Evolutionary conservation across 2,329 filamentous ascomycete genomes (phyloP), one percentile per base, ranked within the genome.

Genomic region (Rhynchosporium agropyri): DNA sequence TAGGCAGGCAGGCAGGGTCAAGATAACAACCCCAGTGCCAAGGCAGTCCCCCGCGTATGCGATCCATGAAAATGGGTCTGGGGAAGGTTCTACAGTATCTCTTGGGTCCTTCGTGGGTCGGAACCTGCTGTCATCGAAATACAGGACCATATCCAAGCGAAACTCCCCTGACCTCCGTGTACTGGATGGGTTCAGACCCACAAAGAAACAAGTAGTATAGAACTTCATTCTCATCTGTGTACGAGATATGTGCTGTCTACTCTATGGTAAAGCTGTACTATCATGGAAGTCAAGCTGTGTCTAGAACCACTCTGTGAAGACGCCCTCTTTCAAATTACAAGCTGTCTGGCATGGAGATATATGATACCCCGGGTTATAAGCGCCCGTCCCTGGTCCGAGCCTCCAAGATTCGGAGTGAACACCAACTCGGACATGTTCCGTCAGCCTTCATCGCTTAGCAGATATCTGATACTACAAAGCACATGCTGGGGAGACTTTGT

Each of bases 351-450:
- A 43, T 43, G 26, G n/a, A 5, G 12, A 42, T 9, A 20, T 20
- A 6, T 12, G 20, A 28, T 40, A 10, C 33, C 3, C n/a, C 8
- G 13, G 4, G 38, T 9, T 1, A 46, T n/a, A 8, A 15, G 4
- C 15, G 15, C 43, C 3, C 43, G 5, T n/a, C 43, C 43, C 5
- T 15, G 40, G n/a, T 15, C 43, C 2, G 31, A 38, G 28, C 29
- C 33, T 33, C 20, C 8, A 26, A n/a, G 38, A 40, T 13, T 28
- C 51, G 51, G 36, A 53, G n/a, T 40, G 20, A 20, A 42, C n/a
- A 28, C 51, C 10, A 33, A 40, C 26, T 29, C 12, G 51, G 51
- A 53, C 50, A 38, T 33, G 50, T n/a, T 54, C 36, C n/a, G 10
- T 54, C 51, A 29, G 36, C n/a, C 36, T 36, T 28, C n/a, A 8